Percentiles rank a stretch among this genome's conserved stretches.
These are phyloP conservation scores for Saturnispora sekii DNA, from an alignment of 805 yeast genomes.

Conservation along the genomic window DNA sequence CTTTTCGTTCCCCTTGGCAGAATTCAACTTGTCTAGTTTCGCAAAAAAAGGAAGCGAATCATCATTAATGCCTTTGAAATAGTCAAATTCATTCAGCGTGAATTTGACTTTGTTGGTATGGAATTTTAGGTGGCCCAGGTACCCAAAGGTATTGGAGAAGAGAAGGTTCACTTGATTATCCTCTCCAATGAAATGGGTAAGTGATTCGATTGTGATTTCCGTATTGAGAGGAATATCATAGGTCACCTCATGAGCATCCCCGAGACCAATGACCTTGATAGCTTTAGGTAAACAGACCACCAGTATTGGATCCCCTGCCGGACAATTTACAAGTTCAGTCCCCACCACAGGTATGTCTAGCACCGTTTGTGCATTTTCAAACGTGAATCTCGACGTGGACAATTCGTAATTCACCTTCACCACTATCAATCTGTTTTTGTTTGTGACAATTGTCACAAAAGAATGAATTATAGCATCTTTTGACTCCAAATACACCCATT, in stretches of 20 bases:
- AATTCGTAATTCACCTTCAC: conserved; percentile 2
- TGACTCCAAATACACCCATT: conserved; percentile 8
- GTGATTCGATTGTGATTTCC: conserved; percentile 7
- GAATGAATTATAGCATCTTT: background rate
- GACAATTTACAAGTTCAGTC: background rate
- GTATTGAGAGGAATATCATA: background rate
- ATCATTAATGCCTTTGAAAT: conserved; percentile 6
- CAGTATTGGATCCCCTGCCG: background rate
- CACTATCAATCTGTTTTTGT: conserved; percentile 7
- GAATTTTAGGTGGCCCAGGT: conserved; percentile 7
- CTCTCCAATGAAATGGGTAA: conserved; percentile 3
- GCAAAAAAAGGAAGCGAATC: conserved; percentile 12
- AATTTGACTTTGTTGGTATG: background rate
- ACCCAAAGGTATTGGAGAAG: conserved; percentile 10
- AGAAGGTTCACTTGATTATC: conserved; percentile 2
- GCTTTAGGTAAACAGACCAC: background rate
- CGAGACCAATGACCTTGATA: background rate
- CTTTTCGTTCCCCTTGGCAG: conserved; percentile 3
- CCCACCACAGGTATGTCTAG: background rate
- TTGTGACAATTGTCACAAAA: conserved; percentile 9
- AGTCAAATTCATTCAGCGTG: conserved; percentile 6
- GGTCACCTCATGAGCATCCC: no score
- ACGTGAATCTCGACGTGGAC: background rate
- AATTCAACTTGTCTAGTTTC: conserved; percentile 11
- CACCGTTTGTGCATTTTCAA: background rate